Evolutionary conservation across 1,139 yeast genomes (phyloP).

Genomic region (Chernovozyma aurita): DNA sequence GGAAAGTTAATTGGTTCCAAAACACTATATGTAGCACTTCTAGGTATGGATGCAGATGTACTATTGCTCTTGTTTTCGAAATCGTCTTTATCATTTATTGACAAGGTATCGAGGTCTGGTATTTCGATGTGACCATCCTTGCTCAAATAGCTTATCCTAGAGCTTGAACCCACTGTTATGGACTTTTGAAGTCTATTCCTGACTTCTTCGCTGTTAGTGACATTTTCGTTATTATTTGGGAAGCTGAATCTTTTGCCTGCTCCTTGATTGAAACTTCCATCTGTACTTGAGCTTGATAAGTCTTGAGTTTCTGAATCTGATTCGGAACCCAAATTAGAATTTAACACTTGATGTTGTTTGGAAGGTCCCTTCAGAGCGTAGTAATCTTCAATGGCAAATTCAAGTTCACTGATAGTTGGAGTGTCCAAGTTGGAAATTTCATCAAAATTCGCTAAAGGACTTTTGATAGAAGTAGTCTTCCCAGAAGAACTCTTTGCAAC

Average conservation of each 20-base stretch:
- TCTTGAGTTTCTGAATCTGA: neutral
- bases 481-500: neutral
- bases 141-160: slow-evolving; percentile 24
- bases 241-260: slow-evolving; percentile 34
- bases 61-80: neutral
- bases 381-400: slow-evolving; percentile 10
- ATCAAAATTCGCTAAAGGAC: neutral
- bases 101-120: slow-evolving; percentile 22
- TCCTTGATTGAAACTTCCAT: slow-evolving; percentile 28
- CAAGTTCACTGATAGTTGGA: slow-evolving; percentile 3
- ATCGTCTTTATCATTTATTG: neutral
- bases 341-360: neutral
- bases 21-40: slow-evolving; percentile 5
- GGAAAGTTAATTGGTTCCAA: slow-evolving; percentile 37
- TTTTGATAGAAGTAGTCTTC: no score
- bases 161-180: slow-evolving; percentile 6
- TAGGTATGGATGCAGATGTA: neutral
- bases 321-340: neutral
- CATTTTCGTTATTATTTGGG: slow-evolving; percentile 31
- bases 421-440: slow-evolving; percentile 3
- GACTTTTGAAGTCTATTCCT: slow-evolving; percentile 11
- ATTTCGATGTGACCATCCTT: slow-evolving; percentile 40
- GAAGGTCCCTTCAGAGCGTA: slow-evolving; percentile 3
- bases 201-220: slow-evolving; percentile 28
- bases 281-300: neutral